phyloP scores from a whole-genome alignment of 306 rosid species.

The Trichosanthes truncata region DNA sequence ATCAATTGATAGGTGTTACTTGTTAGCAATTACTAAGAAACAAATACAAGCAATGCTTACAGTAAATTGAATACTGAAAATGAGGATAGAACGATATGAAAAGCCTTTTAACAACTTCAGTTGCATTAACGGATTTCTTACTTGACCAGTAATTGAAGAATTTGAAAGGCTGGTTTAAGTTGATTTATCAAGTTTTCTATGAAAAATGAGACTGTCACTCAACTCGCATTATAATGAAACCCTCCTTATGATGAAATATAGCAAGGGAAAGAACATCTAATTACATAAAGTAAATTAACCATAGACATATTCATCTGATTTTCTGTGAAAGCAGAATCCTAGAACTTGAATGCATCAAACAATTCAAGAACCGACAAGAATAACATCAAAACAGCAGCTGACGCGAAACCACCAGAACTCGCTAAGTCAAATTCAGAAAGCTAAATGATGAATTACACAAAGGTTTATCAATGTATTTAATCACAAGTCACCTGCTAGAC shows the following conservation, averaged over 20 bases:
- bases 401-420: not conserved
- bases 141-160: not conserved
- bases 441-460: not conserved
- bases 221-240: not conserved
- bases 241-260: not conserved
- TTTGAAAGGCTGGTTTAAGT: not conserved
- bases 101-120: not conserved
- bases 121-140: not conserved
- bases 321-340: not conserved
- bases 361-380: not conserved
- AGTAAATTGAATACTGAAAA: not conserved
- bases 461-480: not conserved
- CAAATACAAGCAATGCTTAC: not conserved
- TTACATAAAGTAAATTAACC: not conserved
- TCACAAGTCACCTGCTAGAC: not conserved
- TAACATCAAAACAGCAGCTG: not conserved
- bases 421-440: not conserved
- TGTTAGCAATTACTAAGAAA: not conserved
- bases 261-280: not conserved
- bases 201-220: not conserved
- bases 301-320: not conserved
- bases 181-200: not conserved
- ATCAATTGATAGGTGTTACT: not conserved
- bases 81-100: not conserved
- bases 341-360: not conserved